These are phyloP conservation scores for Schizochytrium sp. DNA, from an alignment of 108 stramenopile genomes.

Conservation along the genomic window DNA sequence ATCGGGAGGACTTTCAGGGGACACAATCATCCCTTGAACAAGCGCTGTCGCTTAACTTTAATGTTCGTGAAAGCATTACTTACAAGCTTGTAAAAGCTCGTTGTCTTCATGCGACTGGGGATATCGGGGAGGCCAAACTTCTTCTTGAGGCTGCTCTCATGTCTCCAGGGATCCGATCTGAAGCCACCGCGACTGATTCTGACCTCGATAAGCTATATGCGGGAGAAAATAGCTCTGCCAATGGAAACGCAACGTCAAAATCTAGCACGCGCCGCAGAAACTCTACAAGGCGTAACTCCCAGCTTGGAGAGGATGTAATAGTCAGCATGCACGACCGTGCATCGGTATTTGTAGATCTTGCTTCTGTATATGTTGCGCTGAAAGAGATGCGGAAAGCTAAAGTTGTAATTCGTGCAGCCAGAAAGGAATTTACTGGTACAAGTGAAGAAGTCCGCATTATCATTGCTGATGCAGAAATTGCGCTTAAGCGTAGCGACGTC, in stretches of 20 bases:
- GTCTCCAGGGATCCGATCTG: slow-evolving; percentile 45
- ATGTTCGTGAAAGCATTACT: slow-evolving; percentile 64
- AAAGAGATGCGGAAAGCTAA: slow-evolving; percentile 62
- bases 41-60: slow-evolving; percentile 73
- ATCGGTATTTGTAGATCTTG: slow-evolving; percentile 64
- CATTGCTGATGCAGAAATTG: slow-evolving; percentile 73
- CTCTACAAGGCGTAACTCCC: no score
- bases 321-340: slow-evolving; percentile 66
- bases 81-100: slow-evolving; percentile 70
- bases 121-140: slow-evolving; percentile 68
- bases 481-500: slow-evolving; percentile 70
- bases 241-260: neutral
- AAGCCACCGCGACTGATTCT: neutral
- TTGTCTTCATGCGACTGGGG: slow-evolving; percentile 64
- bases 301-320: neutral
- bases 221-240: neutral
- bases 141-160: slow-evolving; percentile 68
- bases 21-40: slow-evolving; percentile 70
- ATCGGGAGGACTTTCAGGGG: slow-evolving; percentile 64
- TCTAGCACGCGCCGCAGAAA: neutral
- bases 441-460: slow-evolving; percentile 74
- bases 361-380: slow-evolving; percentile 43
- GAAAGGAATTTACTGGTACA: slow-evolving; percentile 64
- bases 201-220: neutral
- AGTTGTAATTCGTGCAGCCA: slow-evolving; percentile 60